Evolutionary conservation across 352 stramenopile genomes (phyloP).

Genomic region (Globisporangium ultimum): DNA sequence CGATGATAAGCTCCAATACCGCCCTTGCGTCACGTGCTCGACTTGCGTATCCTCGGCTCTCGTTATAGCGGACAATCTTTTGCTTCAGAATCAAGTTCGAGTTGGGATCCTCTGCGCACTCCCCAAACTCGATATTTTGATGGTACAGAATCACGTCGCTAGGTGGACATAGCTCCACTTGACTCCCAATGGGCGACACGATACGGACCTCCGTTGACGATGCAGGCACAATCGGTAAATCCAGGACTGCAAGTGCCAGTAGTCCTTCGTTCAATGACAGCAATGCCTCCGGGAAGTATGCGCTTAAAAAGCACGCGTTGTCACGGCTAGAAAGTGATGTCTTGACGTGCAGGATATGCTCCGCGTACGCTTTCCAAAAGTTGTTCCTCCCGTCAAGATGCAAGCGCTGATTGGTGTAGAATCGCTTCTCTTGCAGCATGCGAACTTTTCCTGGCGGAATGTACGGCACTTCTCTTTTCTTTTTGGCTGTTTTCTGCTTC

Average conservation of each 20-base stretch:
- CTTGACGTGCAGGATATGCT: constrained; percentile 20
- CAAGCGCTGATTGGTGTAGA: constrained; percentile 21
- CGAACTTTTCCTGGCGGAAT: constrained; percentile 42
- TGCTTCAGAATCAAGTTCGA: constrained; percentile 50
- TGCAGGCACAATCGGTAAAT: constrained; percentile 25
- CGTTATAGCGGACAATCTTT: constrained; percentile 19
- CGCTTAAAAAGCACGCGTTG: constrained; percentile 39
- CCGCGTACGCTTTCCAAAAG: constrained; percentile 65
- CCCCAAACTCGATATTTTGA: constrained; percentile 32
- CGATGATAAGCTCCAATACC: constrained; percentile 41
- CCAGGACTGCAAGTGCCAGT: constrained; percentile 52
- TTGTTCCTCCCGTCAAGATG: constrained; percentile 33
- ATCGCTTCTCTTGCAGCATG: constrained; percentile 40
- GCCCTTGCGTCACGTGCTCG: neutral
- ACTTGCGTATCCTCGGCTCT: constrained; percentile 19
- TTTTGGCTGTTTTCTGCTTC: neutral
- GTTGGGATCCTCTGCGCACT: constrained; percentile 23
- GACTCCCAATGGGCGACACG: constrained; percentile 7
- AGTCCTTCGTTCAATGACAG: constrained; percentile 42
- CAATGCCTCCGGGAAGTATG: constrained; percentile 53
- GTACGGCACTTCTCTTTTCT: constrained; percentile 16
- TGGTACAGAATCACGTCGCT: constrained; percentile 50
- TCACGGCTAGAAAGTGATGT: neutral
- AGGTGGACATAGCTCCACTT: constrained; percentile 15
- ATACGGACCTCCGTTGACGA: constrained; percentile 13